phyloP scores from a whole-genome alignment of 495 filamentous ascomycete genomes.

The Xylaria acuta region DNA sequence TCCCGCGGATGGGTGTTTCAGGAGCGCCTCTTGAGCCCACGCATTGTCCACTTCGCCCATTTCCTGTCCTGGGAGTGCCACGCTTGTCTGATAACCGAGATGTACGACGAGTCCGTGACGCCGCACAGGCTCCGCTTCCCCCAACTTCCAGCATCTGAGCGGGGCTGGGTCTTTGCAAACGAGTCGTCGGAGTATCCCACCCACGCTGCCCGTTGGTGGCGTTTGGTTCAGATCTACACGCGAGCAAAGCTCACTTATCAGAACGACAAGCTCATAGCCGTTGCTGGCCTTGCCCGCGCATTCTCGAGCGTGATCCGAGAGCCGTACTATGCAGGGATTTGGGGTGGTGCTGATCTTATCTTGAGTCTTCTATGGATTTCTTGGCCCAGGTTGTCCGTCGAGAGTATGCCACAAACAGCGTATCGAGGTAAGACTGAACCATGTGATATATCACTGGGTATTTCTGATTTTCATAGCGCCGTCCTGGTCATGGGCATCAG shows the following conservation, averaged over 20 bases:
- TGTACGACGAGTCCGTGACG: neutral
- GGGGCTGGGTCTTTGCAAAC: neutral
- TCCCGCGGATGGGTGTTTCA: neutral
- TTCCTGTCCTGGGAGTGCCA: neutral
- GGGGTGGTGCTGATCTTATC: neutral
- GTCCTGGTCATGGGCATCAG: constrained; percentile 6
- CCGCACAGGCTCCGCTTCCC: neutral
- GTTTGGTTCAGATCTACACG: neutral
- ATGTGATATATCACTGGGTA: neutral
- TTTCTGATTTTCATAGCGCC: neutral
- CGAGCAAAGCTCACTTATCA: neutral
- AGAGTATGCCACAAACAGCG: neutral
- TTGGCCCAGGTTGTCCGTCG: neutral
- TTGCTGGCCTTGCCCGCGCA: neutral
- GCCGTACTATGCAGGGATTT: neutral
- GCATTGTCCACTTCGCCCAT: neutral
- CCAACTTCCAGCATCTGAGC: neutral
- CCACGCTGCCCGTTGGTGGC: neutral
- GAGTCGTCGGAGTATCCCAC: neutral
- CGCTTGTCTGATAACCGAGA: neutral
- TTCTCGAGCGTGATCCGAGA: neutral
- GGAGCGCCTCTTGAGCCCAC: constrained; percentile 1
- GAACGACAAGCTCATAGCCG: neutral
- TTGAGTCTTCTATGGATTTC: neutral
- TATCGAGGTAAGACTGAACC: constrained; percentile 1